A percentile compares a stretch with the other conserved stretches of the same genome.
Conservation (phyloP, 495 filamentous ascomycete genomes). For the Diplogelasinospora grovesii region DNA sequence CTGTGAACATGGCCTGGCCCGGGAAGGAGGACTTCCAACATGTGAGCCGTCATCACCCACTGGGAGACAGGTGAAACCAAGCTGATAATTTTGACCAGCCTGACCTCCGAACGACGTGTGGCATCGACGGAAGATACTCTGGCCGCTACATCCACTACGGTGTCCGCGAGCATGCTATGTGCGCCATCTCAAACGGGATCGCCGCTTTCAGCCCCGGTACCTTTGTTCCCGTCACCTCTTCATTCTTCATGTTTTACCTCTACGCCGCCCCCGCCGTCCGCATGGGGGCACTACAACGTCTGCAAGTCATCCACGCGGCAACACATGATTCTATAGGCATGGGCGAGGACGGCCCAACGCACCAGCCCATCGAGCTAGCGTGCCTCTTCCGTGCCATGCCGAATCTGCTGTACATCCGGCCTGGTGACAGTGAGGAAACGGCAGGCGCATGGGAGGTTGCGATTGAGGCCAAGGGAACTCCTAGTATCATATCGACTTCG, state of each 20-base stretch:
- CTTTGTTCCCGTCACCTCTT: slow-evolving; percentile 86
- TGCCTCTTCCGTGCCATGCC: slow-evolving; percentile 98
- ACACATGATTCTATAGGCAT: slow-evolving; percentile 99
- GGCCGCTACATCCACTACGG: slow-evolving; percentile 96
- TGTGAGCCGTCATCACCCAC: too few species aligned
- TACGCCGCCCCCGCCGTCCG: slow-evolving; percentile 95
- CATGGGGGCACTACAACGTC: slow-evolving; percentile 84
- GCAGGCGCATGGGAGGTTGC: slow-evolving; percentile 96
- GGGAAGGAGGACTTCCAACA: slow-evolving; percentile 92
- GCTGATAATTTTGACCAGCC: too few species aligned
- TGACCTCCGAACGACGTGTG: slow-evolving; percentile 68
- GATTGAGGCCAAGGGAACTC: slow-evolving; percentile 83
- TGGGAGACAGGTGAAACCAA: too few species aligned
- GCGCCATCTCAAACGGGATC: slow-evolving; percentile 95
- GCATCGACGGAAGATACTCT: slow-evolving; percentile 82
- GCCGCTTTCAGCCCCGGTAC: slow-evolving; percentile 78
- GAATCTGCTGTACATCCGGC: slow-evolving; percentile 99
- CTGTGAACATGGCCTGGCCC: slow-evolving; percentile 95
- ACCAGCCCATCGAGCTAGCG: slow-evolving; percentile 98
- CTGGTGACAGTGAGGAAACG: slow-evolving; percentile 97
- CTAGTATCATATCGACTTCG: slow-evolving; percentile 86
- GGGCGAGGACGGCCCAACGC: slow-evolving; percentile 96
- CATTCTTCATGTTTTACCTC: slow-evolving; percentile 99
- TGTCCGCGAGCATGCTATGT: slow-evolving; percentile 97
- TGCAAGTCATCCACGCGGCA: slow-evolving; percentile 89